Evolutionary conservation across 352 stramenopile genomes (phyloP).

Genomic region (Phytophthora kernoviae): DNA sequence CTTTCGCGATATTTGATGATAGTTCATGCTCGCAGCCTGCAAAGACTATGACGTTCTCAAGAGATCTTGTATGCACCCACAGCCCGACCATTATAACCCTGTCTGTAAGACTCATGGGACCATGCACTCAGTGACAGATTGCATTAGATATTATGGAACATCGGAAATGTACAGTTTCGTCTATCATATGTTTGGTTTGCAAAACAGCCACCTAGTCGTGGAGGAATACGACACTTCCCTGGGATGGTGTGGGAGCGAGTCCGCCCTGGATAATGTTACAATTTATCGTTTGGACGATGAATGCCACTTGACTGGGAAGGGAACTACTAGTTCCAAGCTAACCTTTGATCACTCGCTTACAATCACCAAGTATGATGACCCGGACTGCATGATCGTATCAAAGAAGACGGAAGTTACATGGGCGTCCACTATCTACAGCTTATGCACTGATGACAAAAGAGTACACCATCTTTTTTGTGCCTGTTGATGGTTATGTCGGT

Average conservation of each 20-base stretch:
- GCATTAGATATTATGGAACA: no score
- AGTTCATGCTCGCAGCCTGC: not conserved
- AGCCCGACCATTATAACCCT: not conserved
- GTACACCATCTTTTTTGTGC: not conserved
- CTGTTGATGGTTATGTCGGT: no score
- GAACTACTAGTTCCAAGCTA: constrained; percentile 4
- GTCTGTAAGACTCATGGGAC: no score
- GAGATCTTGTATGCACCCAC: not conserved
- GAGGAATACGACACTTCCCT: no score
- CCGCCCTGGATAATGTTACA: not conserved
- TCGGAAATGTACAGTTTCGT: no score
- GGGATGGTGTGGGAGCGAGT: not conserved
- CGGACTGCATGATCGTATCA: not conserved
- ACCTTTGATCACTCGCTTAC: not conserved
- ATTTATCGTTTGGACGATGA: constrained; percentile 10
- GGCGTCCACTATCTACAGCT: not conserved
- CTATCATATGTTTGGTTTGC: no score
- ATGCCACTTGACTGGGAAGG: constrained; percentile 2
- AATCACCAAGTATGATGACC: not conserved
- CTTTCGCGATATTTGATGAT: not conserved
- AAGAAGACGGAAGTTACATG: no score
- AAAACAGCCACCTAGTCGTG: no score
- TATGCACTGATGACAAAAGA: not conserved
- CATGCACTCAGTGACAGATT: no score
- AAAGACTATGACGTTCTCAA: not conserved